Evolutionary conservation across 2,329 filamentous ascomycete species (phyloP), one percentile per base, ranked within the genome.

Genomic region (Xylaria arbuscula): DNA sequence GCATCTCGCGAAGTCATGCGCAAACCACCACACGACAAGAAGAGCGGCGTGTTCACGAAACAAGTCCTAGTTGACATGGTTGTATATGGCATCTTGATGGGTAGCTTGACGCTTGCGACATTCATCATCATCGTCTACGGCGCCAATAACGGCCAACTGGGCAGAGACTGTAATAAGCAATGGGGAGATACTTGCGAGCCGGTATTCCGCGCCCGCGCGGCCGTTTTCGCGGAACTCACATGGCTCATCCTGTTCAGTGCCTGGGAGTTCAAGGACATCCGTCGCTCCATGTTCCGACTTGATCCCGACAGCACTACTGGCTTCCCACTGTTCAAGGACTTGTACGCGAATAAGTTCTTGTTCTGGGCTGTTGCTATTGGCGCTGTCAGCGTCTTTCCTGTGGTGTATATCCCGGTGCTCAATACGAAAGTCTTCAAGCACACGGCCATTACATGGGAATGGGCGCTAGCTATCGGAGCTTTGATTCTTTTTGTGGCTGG

Each of bases 31-130:
- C 92, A 95, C 71, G 86, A 91, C 80, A 85, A 85, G 78, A 81
- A 79, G 72, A 83, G 85, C 34, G 92, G 92, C 70, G 89, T 95
- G 57, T 96, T 96, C 80, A 93, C 92, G 15, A 86, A 86, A 77
- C 91, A 96, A 81, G 87, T 96, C 72, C 86, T 94, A 56, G 81
- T 91, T 70, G 93, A 96, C 79, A 94, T 94, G 87, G 78, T 93
- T 13, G 89, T 94, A 19, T 94, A 95, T 76, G 93, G 93, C 32
- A 76, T 90, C 72, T 90, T 92, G 83, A 93, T 95, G 89, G 91
- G 92, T 1, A 86, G 84, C 1, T 88, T 93, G 70, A 90, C 85
- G 54, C 84, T 89, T 75, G 81, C 83, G 73, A 87, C 90, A 1
- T 93, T 92, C 57, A 87, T 91, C 64, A 91, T 92, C 72, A 81